These are phyloP conservation scores for Yamadazyma conglobata DNA, from an alignment of 1,139 yeast genomes.

Conservation along the genomic window DNA sequence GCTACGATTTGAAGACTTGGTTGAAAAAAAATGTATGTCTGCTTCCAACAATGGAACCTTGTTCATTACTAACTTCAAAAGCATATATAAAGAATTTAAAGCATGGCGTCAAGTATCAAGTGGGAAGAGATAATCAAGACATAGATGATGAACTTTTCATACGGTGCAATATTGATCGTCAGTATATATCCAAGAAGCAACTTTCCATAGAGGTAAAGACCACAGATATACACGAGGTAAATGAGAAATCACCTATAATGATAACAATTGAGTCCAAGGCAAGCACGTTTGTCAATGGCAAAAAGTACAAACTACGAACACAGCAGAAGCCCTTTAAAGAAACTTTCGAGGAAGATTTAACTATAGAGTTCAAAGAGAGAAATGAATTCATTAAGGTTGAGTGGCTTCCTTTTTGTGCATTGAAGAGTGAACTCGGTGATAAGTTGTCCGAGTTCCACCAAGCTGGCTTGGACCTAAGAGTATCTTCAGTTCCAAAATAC, in stretches of 20 bases:
- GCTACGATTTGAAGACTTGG: slow-evolving; percentile 9
- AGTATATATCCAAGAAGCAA: slow-evolving; percentile 31
- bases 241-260: slow-evolving; percentile 17
- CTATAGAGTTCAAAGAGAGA: slow-evolving; percentile 20
- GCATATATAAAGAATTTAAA: slow-evolving; percentile 5
- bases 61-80: neutral
- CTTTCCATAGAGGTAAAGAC: slow-evolving; percentile 18
- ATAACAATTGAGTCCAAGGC: slow-evolving; percentile 30
- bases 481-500: slow-evolving; percentile 16
- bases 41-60: no score
- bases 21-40: slow-evolving; percentile 10
- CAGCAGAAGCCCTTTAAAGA: slow-evolving; percentile 15
- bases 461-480: slow-evolving; percentile 23
- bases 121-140: slow-evolving; percentile 29
- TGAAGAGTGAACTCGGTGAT: slow-evolving; percentile 2
- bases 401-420: slow-evolving; percentile 23
- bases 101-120: slow-evolving; percentile 18
- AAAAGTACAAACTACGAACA: slow-evolving; percentile 21
- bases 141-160: slow-evolving; percentile 19
- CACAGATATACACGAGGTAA: slow-evolving; percentile 2
- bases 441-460: slow-evolving; percentile 11
- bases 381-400: slow-evolving; percentile 17
- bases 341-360: slow-evolving; percentile 15
- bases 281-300: slow-evolving; percentile 28
- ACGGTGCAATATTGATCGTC: slow-evolving; percentile 16